Evolutionary conservation across 2,329 filamentous ascomycete genomes (phyloP).

Genomic region (Fusarium lyarnte): DNA sequence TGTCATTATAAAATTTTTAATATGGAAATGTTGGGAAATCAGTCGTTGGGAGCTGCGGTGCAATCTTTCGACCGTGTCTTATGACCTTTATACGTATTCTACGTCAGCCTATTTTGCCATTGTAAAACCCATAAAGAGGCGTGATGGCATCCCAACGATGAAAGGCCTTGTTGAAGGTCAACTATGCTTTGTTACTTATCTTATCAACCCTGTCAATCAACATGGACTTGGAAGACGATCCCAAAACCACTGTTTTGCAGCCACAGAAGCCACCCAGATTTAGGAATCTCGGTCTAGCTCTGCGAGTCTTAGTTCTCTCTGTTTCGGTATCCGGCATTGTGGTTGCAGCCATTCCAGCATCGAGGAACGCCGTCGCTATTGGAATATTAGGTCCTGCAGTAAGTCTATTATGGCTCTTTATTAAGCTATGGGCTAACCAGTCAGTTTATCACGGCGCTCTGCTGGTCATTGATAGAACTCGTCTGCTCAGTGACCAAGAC

Average conservation of each 20-base stretch:
- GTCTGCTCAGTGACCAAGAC: neutral
- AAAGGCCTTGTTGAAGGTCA: neutral
- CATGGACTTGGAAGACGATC: neutral
- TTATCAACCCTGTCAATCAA: neutral
- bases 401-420: neutral
- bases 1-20: neutral
- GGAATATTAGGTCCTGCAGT: neutral
- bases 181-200: neutral
- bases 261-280: neutral
- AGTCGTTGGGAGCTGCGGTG: neutral
- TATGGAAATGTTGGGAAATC: neutral
- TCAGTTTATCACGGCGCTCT: neutral
- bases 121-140: neutral
- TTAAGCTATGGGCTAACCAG: rapidly evolving
- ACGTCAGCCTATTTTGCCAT: neutral
- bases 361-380: neutral
- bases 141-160: neutral
- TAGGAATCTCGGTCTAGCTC: neutral
- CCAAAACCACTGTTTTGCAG: neutral
- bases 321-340: neutral
- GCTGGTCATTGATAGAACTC: neutral
- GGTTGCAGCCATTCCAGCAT: neutral
- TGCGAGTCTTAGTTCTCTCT: neutral
- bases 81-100: neutral
- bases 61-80: neutral